These are phyloP conservation scores for Carex scoparia DNA, from an alignment of 176 grass and related monocot species.

Conservation along the genomic window DNA sequence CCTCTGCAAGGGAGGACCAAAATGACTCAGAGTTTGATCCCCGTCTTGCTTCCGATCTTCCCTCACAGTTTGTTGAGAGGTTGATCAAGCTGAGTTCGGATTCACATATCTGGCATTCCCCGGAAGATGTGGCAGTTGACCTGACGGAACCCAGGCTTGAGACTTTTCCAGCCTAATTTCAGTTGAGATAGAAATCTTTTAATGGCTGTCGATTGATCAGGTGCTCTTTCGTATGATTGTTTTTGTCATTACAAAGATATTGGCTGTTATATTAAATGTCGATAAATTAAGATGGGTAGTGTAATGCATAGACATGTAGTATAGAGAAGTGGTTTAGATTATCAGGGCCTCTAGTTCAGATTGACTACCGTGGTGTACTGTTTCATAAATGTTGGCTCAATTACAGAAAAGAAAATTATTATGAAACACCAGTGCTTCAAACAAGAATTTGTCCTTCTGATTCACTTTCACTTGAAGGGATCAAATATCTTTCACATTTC, in stretches of 20 bases:
- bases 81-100: constrained; percentile 34
- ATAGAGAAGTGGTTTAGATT: not conserved
- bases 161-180: constrained; percentile 32
- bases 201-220: not conserved
- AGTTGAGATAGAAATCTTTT: not conserved
- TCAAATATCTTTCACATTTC: too few relatives aligned
- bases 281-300: not conserved
- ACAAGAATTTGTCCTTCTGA: too few relatives aligned
- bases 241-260: not conserved
- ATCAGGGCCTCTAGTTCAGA: not conserved
- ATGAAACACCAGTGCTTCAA: too few relatives aligned
- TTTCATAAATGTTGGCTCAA: too few relatives aligned
- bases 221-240: not conserved
- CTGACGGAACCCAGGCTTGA: constrained; percentile 78
- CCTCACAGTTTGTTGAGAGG: constrained; percentile 35
- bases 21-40: not conserved
- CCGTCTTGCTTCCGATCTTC: constrained; percentile 17
- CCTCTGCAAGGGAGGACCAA: constrained; percentile 16
- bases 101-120: constrained; percentile 30
- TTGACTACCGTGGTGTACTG: not conserved
- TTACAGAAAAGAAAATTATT: too few relatives aligned
- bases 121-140: constrained; percentile 63
- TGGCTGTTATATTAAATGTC: not conserved
- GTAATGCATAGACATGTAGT: not conserved
- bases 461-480: too few relatives aligned